Evolutionary conservation across 768 basidiomycete species (phyloP).

Genomic region (Dacryopinax primogenitus): DNA sequence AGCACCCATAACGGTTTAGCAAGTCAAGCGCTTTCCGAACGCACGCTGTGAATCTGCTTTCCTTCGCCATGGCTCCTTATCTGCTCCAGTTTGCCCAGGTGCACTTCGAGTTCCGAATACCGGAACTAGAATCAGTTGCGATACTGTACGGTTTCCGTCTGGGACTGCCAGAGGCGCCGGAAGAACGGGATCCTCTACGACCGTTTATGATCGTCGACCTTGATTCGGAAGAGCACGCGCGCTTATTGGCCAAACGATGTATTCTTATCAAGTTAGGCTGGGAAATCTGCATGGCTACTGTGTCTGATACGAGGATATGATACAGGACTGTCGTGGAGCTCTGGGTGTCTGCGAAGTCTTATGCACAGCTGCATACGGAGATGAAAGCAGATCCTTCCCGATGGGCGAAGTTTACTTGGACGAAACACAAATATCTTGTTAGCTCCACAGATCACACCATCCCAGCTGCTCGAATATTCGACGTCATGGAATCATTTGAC

Average conservation of each 20-base stretch:
- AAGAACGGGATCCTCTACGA: constrained; percentile 41
- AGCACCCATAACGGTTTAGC: no score
- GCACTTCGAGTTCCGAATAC: constrained; percentile 71
- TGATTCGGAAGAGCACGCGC: constrained; percentile 57
- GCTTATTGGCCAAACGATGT: constrained; percentile 59
- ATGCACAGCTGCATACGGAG: constrained; percentile 52
- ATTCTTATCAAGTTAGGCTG: constrained; percentile 58
- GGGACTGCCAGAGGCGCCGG: constrained; percentile 33
- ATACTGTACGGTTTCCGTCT: constrained; percentile 58
- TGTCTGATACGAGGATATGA: constrained; percentile 9
- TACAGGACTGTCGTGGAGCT: constrained; percentile 34
- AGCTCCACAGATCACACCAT: constrained; percentile 64
- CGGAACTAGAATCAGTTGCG: constrained; percentile 66
- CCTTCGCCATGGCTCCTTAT: constrained; percentile 24
- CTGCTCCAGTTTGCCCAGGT: constrained; percentile 69
- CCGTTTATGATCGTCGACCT: constrained; percentile 68
- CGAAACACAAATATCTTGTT: constrained; percentile 71
- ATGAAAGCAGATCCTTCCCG: constrained; percentile 33
- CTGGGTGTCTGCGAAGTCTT: constrained; percentile 56
- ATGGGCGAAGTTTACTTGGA: constrained; percentile 51
- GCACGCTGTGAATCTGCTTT: no score
- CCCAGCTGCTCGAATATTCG: constrained; percentile 48
- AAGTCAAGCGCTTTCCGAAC: no score
- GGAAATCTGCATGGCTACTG: constrained; percentile 6
- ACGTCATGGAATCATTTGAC: constrained; percentile 62